Conservation (phyloP, 2,329 filamentous ascomycete species). For the Didymella sp. region DNA sequence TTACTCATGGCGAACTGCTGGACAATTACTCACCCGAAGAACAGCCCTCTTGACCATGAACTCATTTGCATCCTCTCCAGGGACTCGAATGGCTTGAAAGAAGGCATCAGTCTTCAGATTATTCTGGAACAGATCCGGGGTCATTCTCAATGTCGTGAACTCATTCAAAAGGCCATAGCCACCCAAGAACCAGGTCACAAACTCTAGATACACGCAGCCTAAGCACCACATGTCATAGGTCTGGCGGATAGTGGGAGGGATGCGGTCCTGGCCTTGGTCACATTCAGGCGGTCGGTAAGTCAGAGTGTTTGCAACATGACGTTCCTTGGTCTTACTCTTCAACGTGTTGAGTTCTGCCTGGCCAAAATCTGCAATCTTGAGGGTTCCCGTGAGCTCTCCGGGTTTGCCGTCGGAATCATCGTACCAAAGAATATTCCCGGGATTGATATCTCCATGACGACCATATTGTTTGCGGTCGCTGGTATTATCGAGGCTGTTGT, state of each 20-base stretch:
- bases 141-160: not conserved
- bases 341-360: slow-evolving; percentile 18
- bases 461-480: slow-evolving; percentile 23
- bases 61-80: not conserved
- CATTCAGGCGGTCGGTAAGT: slow-evolving; percentile 27
- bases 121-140: not conserved
- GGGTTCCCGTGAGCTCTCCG: not conserved
- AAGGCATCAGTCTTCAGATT: slow-evolving; percentile 4
- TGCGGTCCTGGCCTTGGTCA: not conserved
- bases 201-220: slow-evolving; percentile 30
- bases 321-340: not conserved
- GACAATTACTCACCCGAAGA: not conserved
- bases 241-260: slow-evolving; percentile 3
- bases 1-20: not conserved
- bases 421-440: slow-evolving; percentile 32
- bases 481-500: no score
- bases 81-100: slow-evolving; percentile 5
- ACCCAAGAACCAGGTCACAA: slow-evolving; percentile 23
- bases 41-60: slow-evolving; percentile 11
- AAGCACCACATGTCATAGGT: slow-evolving; percentile 33
- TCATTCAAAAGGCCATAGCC: slow-evolving; percentile 2
- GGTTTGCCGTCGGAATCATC: not conserved
- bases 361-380: slow-evolving; percentile 31
- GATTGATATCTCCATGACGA: slow-evolving; percentile 35
- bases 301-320: not conserved